A percentile compares a stretch with the other conserved stretches of the same genome.
Evolutionary conservation across 2,329 filamentous ascomycete genomes (phyloP).

Genomic region (Blumeria hordei): DNA sequence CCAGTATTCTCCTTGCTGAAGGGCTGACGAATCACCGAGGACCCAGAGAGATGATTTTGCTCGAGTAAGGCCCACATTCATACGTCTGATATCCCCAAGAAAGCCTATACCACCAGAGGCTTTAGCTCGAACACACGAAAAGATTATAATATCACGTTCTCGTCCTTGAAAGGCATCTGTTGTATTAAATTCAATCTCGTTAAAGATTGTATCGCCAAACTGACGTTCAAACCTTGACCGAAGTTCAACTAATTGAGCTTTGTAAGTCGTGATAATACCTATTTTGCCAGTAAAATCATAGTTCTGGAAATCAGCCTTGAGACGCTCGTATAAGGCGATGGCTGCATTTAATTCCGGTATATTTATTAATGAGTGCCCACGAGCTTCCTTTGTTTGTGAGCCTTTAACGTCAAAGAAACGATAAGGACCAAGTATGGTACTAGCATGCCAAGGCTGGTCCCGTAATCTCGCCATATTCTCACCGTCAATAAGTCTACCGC

Average conservation of each 20-base stretch:
- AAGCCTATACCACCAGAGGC: slow-evolving; percentile 93
- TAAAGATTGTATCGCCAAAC: slow-evolving; percentile 53
- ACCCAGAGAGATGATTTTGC: slow-evolving; percentile 95
- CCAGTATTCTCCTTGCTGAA: slow-evolving; percentile 82
- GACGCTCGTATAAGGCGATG: slow-evolving; percentile 58
- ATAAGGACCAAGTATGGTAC: slow-evolving; percentile 64
- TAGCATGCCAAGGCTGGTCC: slow-evolving; percentile 63
- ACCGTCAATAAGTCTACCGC: slow-evolving; percentile 66
- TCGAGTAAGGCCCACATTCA: slow-evolving; percentile 95
- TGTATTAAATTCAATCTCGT: slow-evolving; percentile 87
- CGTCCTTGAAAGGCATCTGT: slow-evolving; percentile 95
- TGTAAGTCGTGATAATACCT: slow-evolving; percentile 95
- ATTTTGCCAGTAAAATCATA: slow-evolving; percentile 61
- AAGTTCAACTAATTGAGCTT: slow-evolving; percentile 67
- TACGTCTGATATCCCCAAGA: slow-evolving; percentile 90
- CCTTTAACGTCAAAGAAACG: slow-evolving; percentile 94
- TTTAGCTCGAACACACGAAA: slow-evolving; percentile 88
- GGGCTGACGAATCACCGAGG: slow-evolving; percentile 68
- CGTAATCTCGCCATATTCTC: slow-evolving; percentile 57
- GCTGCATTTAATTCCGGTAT: slow-evolving; percentile 67
- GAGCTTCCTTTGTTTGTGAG: slow-evolving; percentile 55
- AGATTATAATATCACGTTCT: slow-evolving; percentile 95
- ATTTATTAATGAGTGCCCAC: slow-evolving; percentile 79
- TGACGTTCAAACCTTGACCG: slow-evolving; percentile 46
- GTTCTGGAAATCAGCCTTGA: slow-evolving; percentile 44